Percentiles rank a stretch among this genome's conserved stretches.
Evolutionary conservation across 2,329 filamentous ascomycete genomes (phyloP).

Genomic region (Talaromyces piceae): DNA sequence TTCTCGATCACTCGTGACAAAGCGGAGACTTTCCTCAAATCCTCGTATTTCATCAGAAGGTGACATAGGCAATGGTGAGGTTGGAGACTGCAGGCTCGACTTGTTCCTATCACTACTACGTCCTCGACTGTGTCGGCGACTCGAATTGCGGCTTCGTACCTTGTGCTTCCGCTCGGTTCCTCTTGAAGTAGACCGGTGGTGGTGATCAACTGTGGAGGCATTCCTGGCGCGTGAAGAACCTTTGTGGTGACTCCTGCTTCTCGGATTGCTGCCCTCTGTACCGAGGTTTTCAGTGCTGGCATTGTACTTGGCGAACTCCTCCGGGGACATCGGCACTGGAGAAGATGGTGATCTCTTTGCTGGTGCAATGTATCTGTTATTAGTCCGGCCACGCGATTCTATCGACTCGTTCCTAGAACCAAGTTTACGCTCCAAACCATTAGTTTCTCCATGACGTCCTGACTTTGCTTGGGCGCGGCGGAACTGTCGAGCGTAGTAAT

Average conservation of each 20-base stretch:
- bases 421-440: slow-evolving; percentile 42
- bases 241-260: slow-evolving; percentile 42
- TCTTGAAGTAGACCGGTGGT: slow-evolving; percentile 32
- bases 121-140: slow-evolving; percentile 40
- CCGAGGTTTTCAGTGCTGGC: slow-evolving; percentile 42
- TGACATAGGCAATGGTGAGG: slow-evolving; percentile 71
- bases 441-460: slow-evolving; percentile 38
- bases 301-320: slow-evolving; percentile 55
- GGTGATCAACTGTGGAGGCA: slow-evolving; percentile 19
- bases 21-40: slow-evolving; percentile 52
- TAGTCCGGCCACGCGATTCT: slow-evolving; percentile 58
- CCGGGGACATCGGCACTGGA: slow-evolving; percentile 87
- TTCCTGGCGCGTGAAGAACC: slow-evolving; percentile 19
- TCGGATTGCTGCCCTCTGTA: slow-evolving; percentile 25
- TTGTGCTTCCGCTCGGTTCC: slow-evolving; percentile 25
- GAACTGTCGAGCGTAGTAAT: slow-evolving; percentile 50
- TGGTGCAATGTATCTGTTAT: slow-evolving; percentile 61
- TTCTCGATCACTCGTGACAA: slow-evolving; percentile 39
- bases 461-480: slow-evolving; percentile 41
- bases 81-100: slow-evolving; percentile 62
- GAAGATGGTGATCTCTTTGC: slow-evolving; percentile 85
- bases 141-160: slow-evolving; percentile 35
- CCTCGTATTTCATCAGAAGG: slow-evolving; percentile 47
- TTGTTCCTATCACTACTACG: slow-evolving; percentile 56
- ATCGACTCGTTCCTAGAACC: slow-evolving; percentile 56